Base-by-base conservation (phyloP, 208 protist genomes). In the Trypanosoma theileri region DNA sequence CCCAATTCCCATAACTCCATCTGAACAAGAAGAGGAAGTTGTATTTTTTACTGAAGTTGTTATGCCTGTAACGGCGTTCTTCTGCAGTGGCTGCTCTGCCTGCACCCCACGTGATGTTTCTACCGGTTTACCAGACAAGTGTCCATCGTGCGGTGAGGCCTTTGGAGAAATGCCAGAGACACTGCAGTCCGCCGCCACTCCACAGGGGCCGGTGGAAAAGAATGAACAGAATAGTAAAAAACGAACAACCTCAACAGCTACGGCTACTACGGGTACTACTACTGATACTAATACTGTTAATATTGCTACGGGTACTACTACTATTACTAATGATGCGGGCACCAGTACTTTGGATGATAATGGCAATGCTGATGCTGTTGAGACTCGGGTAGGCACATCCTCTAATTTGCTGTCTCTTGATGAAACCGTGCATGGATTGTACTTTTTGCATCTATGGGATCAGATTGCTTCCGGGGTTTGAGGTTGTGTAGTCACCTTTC, bases 381-480 rank as follows among this genome's bases (percentile, higher is more conserved):
- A 35, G 1, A 69, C 62, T 54, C 69, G 69, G 40, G 52, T 61
- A 11, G 60, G 42, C 21, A n/a, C 31, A 1, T 53, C n/a, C 9
- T 26, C 22, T 44, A 35, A 45, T n/a, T 16, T 66, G 14, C 67
- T 55, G 22, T 45, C 46, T 51, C 62, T 74, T 19, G 19, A 52
- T 9, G 6, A 31, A 24, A 63, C 51, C 28, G 59, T 59, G 13
- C 53, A 60, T 16, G 74, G 74, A 13, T 45, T 79, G 9, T 79
- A 75, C 45, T 79, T 79, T 59, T 31, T 75, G 28, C 45, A 79
- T 19, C 26, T 79, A 50, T 79, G 74, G 74, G 74, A 79, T 54
- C 74, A 70, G 35, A 58, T 42, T 8, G 54, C 41, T 24, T 19
- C 67, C 14, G 16, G 1, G 12, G 19, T 24, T 19, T 50, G 45